Percentiles rank a stretch among this genome's conserved stretches.
Conservation (phyloP, 1,139 yeast genomes). For the Saccharomycopsis crataegensis region DNA sequence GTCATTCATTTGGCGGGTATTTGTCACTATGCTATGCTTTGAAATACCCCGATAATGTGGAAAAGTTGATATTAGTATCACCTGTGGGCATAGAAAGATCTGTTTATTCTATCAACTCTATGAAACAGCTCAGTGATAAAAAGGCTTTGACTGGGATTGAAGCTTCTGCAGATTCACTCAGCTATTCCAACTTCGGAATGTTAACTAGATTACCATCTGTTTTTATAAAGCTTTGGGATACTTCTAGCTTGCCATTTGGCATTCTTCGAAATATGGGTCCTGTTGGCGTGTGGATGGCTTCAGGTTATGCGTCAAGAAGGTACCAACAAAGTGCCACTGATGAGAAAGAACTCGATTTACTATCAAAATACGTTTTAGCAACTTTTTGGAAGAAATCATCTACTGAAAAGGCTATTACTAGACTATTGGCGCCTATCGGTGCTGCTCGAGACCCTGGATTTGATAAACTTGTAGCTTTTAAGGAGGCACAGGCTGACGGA, state of each 20-base stretch:
- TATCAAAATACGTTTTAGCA: constrained; percentile 12
- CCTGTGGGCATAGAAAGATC: constrained; percentile 88
- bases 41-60: constrained; percentile 62
- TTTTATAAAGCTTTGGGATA: constrained; percentile 15
- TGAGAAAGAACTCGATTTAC: constrained; percentile 7
- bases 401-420: constrained; percentile 16
- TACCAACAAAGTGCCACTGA: constrained; percentile 5
- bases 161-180: neutral
- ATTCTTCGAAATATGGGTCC: constrained; percentile 17
- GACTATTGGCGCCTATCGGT: constrained; percentile 15
- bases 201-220: neutral
- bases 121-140: constrained; percentile 4
- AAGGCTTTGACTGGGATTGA: neutral
- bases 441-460: constrained; percentile 17
- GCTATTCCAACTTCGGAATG: constrained; percentile 8
- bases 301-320: constrained; percentile 8
- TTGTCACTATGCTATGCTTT: constrained; percentile 71
- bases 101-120: constrained; percentile 42
- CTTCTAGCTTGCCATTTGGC: constrained; percentile 11
- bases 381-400: constrained; percentile 16
- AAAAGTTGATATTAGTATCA: constrained; percentile 63
- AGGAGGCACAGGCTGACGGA: neutral
- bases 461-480: constrained; percentile 9
- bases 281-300: constrained; percentile 16
- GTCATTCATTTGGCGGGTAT: constrained; percentile 94